Conservation (phyloP, 2,329 filamentous ascomycete species). For the Sporothrix pallida region DNA sequence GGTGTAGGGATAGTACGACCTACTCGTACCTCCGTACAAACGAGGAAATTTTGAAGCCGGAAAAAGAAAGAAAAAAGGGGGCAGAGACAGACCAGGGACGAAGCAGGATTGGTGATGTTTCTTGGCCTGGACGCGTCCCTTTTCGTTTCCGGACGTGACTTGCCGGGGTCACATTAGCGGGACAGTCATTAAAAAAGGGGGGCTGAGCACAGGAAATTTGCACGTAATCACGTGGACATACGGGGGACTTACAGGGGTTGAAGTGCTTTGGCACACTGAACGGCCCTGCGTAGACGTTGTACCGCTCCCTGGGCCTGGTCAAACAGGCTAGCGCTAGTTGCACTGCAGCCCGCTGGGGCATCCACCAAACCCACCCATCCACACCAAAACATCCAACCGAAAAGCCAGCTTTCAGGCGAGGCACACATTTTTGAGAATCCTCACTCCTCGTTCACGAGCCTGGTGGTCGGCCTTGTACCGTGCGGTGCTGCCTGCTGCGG, state of each 20-base stretch:
- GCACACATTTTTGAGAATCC: background rate
- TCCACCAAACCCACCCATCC: constrained; percentile 14
- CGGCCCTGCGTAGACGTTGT: constrained; percentile 19
- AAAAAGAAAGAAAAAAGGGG: constrained; percentile 24
- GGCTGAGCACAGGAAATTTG: background rate
- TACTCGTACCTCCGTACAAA: too few species aligned
- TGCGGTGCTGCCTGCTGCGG: constrained; percentile 26
- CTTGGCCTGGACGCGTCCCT: background rate
- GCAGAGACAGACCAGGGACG: background rate
- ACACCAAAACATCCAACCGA: background rate
- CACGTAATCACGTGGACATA: background rate
- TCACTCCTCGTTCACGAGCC: constrained; percentile 19
- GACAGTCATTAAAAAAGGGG: too few species aligned
- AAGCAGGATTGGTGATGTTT: constrained; percentile 25
- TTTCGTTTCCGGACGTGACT: background rate
- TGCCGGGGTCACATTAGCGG: background rate
- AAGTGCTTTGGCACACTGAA: background rate
- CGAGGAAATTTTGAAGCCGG: background rate
- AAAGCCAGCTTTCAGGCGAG: background rate
- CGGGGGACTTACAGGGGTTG: background rate
- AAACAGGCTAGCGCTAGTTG: constrained; percentile 8
- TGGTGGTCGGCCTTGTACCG: constrained; percentile 22
- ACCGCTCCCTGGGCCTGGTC: background rate
- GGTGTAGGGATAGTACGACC: background rate
- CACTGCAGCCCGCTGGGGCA: constrained; percentile 13